Evolutionary conservation across 1,139 yeast genomes (phyloP), one percentile per base, ranked within the genome.

Genomic region (Geotrichum cucujoidarum): DNA sequence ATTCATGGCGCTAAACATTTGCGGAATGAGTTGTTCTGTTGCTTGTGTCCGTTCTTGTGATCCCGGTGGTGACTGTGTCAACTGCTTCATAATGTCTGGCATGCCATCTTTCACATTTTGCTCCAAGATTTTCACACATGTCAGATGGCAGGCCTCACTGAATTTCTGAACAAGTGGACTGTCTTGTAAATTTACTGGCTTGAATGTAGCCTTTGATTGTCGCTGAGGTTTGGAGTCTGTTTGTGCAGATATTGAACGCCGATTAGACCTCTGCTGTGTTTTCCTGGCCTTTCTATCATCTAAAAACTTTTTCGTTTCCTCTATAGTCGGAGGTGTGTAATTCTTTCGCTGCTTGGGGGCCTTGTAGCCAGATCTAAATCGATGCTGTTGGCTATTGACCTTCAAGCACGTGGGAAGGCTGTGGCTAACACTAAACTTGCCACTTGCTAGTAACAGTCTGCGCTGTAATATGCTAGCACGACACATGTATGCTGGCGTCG

Each of bases 111-210:
- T 11, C 8, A 16, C 39, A 17, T 13, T 17, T 17, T 37, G 33
- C 10, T 29, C 17, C 8, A 20, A 7, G 22, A 38, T 16, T 2
- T 33, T 29, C 6, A 31, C 47, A 24, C 24, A 25, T 2, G 40
- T 37, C 1, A 37, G 22, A 10, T 17, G 6, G 25, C 47, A 44
- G 3, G 47, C 47, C 27, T 37, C 43, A 31, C 32, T 33, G 21
- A 37, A 44, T 18, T 24, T 20, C 10, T 21, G n/a, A 21, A 43
- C 42, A 21, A 37, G 35, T 11, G 39, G 41, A 22, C 43, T 37
- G 5, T 44, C 43, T 20, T 44, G 47, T 11, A 44, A 31, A 31
- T 44, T 34, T 2, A 21, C 34, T 7, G 47, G 43, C 21, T 31
- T 40, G 30, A 40, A 40, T 14, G 36, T 16, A 16, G 27, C 27